Evolutionary conservation across 768 basidiomycete genomes (phyloP).

Genomic region (Dioszegia hungarica): DNA sequence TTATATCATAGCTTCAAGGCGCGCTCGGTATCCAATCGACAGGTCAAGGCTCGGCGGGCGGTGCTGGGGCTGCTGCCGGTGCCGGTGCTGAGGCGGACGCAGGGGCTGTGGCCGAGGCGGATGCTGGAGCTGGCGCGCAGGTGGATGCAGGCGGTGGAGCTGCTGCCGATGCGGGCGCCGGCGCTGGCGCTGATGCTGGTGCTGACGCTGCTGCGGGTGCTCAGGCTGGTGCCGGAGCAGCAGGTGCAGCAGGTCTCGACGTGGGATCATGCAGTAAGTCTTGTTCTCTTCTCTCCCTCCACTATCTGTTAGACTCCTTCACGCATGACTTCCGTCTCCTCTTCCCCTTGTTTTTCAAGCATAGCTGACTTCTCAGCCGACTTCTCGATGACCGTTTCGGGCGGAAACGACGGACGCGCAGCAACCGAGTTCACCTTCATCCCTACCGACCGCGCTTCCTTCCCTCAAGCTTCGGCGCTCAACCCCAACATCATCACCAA

Average conservation of each 20-base stretch:
- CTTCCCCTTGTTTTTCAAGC: background rate
- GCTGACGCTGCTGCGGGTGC: background rate
- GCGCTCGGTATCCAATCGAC: conserved; percentile 26
- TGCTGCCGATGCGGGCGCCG: background rate
- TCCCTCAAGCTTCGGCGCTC: conserved; percentile 32
- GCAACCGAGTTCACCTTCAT: conserved; percentile 28
- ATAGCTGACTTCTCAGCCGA: conserved; percentile 12
- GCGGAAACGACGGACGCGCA: conserved; percentile 15
- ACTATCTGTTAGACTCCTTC: background rate
- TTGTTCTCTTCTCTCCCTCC: background rate
- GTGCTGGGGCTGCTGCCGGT: background rate
- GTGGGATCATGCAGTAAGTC: conserved; percentile 6
- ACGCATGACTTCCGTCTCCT: background rate
- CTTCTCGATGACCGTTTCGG: conserved; percentile 28
- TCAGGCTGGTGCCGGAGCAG: background rate
- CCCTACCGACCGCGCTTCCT: conserved; percentile 25
- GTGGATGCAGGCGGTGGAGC: background rate
- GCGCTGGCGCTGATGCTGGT: background rate
- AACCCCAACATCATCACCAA: conserved; percentile 30
- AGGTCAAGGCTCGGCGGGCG: conserved; percentile 1
- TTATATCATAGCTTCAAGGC: conserved; percentile 16
- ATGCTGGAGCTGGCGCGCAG: background rate
- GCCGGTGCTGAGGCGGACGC: background rate
- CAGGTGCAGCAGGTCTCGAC: background rate
- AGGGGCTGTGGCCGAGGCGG: background rate